These are phyloP conservation scores for Didymella segeticola DNA, from an alignment of 2,329 filamentous ascomycete genomes.

Conservation along the genomic window DNA sequence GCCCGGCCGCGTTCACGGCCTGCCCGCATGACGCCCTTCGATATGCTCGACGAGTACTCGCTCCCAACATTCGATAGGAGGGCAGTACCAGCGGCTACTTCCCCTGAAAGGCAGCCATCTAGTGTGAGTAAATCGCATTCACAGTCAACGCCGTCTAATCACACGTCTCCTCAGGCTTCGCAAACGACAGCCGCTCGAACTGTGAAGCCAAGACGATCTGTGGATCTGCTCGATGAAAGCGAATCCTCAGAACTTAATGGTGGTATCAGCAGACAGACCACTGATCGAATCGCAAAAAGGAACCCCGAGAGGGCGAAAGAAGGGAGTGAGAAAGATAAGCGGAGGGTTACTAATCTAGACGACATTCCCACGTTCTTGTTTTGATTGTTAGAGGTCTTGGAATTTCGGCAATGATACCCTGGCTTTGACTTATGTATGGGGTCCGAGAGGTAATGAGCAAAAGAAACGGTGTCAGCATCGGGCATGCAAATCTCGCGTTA, in stretches of 20 bases:
- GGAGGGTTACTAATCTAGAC: slow-evolving; percentile 36
- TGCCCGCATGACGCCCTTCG: slow-evolving; percentile 31
- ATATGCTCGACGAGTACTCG: slow-evolving; percentile 35
- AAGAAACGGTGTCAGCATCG: too few relatives aligned
- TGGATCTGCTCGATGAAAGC: slow-evolving; percentile 20
- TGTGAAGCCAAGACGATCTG: neutral
- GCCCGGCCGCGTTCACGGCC: slow-evolving; percentile 16
- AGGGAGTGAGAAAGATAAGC: slow-evolving; percentile 34
- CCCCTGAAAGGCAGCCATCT: too few relatives aligned
- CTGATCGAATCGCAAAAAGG: slow-evolving; percentile 41
- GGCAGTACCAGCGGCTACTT: neutral
- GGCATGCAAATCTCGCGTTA: too few relatives aligned
- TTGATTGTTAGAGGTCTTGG: slow-evolving; percentile 25
- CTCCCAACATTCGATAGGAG: neutral
- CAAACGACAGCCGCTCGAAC: neutral
- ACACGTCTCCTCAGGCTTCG: neutral
- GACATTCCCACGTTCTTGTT: slow-evolving; percentile 56
- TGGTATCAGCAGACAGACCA: slow-evolving; percentile 24
- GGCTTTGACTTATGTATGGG: neutral
- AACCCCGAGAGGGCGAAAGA: slow-evolving; percentile 36
- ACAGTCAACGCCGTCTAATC: slow-evolving; percentile 8
- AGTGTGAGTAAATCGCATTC: neutral
- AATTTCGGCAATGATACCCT: slow-evolving; percentile 6
- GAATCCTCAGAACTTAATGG: neutral
- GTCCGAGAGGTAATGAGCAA: neutral